Percentiles rank a stretch among this genome's conserved stretches.
These are phyloP conservation scores for Venturia carpophila DNA, from an alignment of 2,329 filamentous ascomycete genomes.

Conservation along the genomic window DNA sequence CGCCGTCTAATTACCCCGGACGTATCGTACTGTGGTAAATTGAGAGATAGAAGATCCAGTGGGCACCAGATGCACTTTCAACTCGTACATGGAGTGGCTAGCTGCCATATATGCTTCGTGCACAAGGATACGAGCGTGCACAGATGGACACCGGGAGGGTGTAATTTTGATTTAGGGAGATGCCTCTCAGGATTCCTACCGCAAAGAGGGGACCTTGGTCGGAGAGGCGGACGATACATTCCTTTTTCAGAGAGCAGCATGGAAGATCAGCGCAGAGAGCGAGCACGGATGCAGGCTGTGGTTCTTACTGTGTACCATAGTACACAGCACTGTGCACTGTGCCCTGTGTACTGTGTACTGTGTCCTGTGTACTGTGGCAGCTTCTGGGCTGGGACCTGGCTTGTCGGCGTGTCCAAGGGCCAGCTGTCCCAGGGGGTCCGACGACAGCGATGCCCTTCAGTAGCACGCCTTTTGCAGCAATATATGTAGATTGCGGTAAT, in stretches of 20 bases:
- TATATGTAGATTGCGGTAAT: neutral
- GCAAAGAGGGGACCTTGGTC: neutral
- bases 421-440: neutral
- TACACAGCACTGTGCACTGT: too few species aligned
- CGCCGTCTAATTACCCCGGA: neutral
- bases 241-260: neutral
- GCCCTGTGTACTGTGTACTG: too few species aligned
- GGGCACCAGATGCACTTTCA: neutral
- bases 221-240: neutral
- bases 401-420: neutral
- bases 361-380: too few species aligned
- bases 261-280: neutral
- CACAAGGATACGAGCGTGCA: neutral
- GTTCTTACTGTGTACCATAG: too few species aligned
- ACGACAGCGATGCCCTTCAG: neutral
- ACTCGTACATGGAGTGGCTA: neutral
- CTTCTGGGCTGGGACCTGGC: neutral
- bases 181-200: neutral
- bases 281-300: neutral
- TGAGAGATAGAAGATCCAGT: neutral
- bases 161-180: too few species aligned
- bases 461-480: neutral
- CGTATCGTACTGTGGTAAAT: neutral
- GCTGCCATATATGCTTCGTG: neutral
- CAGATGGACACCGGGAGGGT: neutral